Conservation (phyloP, 2,329 filamentous ascomycete genomes). For the Sporothrix schenckii region DNA sequence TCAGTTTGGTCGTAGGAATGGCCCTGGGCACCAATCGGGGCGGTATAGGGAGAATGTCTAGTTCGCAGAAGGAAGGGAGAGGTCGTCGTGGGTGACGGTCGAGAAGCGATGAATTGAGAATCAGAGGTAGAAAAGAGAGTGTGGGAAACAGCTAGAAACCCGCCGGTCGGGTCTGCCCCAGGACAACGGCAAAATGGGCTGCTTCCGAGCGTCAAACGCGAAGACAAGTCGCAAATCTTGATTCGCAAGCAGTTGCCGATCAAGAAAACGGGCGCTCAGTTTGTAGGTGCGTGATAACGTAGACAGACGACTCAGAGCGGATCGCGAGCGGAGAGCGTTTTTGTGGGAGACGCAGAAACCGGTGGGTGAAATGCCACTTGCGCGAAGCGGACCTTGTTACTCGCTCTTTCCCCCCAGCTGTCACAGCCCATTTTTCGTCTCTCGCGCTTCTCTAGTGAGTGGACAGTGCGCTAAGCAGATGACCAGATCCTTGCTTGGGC, state of each 20-base stretch:
- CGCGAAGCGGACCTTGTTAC: constrained; percentile 31
- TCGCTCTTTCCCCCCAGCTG: constrained; percentile 27
- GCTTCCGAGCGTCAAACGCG: constrained; percentile 12
- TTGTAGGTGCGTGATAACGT: constrained; percentile 4
- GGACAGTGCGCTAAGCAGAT: constrained; percentile 30
- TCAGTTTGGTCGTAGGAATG: not conserved
- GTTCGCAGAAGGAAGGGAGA: not conserved
- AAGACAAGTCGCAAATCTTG: not conserved
- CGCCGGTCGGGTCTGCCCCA: constrained; percentile 1
- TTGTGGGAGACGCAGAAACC: constrained; percentile 32
- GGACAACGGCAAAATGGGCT: constrained; percentile 24
- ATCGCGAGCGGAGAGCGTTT: constrained; percentile 26
- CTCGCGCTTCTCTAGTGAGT: constrained; percentile 11
- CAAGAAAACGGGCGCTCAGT: not conserved
- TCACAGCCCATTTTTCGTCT: constrained; percentile 12
- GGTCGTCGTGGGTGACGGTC: not conserved
- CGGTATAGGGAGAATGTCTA: not conserved
- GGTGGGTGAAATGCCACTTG: constrained; percentile 34
- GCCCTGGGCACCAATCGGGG: not conserved
- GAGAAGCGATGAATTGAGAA: constrained; percentile 6
- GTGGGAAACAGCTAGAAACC: not conserved
- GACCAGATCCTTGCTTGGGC: constrained; percentile 27
- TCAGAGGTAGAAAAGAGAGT: constrained; percentile 7
- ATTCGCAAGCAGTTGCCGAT: constrained; percentile 18
- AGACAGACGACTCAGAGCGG: constrained; percentile 19